Evolutionary conservation across 192 early-diverging fungal genomes (phyloP).

Genomic region (Paraglomus brasilianum): DNA sequence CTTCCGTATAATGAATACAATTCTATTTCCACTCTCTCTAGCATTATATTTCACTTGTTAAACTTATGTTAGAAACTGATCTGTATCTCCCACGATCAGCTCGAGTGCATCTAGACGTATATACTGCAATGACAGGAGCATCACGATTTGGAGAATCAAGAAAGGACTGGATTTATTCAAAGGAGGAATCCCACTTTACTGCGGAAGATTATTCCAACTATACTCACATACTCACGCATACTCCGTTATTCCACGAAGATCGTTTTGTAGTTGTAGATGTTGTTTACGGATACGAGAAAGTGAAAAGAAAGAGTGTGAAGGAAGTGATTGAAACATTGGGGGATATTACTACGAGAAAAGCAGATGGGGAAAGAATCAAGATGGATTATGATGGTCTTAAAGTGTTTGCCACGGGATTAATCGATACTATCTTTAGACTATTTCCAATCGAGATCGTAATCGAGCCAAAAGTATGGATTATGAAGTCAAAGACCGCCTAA

Average conservation of each 20-base stretch:
- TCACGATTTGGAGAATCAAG: slow-evolving; percentile 69
- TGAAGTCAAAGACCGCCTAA: slow-evolving; percentile 20
- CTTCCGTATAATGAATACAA: not conserved
- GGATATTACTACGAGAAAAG: not conserved
- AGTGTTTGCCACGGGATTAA: too few relatives aligned
- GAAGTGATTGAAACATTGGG: slow-evolving; percentile 7
- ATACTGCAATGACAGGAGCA: slow-evolving; percentile 80
- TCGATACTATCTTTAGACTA: not conserved
- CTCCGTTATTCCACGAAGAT: slow-evolving; percentile 40
- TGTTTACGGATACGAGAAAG: slow-evolving; percentile 44
- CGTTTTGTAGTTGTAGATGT: slow-evolving; percentile 39
- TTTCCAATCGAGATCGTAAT: slow-evolving; percentile 33
- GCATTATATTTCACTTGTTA: not conserved
- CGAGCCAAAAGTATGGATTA: slow-evolving; percentile 34
- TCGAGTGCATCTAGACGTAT: slow-evolving; percentile 67
- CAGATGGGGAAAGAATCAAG: too few relatives aligned
- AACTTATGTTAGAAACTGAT: slow-evolving; percentile 12
- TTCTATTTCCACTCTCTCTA: too few relatives aligned
- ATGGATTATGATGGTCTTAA: too few relatives aligned
- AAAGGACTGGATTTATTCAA: slow-evolving; percentile 64
- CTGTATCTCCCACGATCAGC: slow-evolving; percentile 28
- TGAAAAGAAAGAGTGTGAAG: slow-evolving; percentile 25
- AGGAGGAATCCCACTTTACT: slow-evolving; percentile 56
- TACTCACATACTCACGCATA: slow-evolving; percentile 53
- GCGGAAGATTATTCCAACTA: slow-evolving; percentile 48